Base-by-base conservation (phyloP, 352 stramenopile species). In the Phytophthora cryptogea region DNA sequence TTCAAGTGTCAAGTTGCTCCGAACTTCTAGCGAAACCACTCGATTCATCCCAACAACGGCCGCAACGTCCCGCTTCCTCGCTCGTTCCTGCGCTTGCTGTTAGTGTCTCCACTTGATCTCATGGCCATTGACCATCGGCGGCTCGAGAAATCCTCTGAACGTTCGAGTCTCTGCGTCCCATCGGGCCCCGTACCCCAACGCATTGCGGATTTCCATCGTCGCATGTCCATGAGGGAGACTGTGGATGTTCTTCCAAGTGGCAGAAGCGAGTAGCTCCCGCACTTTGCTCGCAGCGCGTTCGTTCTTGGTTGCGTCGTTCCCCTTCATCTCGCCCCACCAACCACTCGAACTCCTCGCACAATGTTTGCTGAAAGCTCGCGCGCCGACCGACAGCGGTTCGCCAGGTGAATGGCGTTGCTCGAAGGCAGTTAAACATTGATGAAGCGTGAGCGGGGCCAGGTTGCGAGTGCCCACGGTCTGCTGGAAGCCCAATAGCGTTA, bases 71-170 rank as follows among this genome's bases (percentile, higher is more conserved):
- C 63, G 26, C 42, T 63, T 62, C 41, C 36, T 47, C 17, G 30
- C 49, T 68, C 30, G 3, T 63, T 68, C 48, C 13, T 17, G 8
- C 3, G 8, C 23, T 37, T 56, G 8, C n/a, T 20, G 28, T 27
- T 60, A 78, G 53, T 95, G 84, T 17, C 78, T 69, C 84, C 86
- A 95, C 53, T 76, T 69, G 56, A 70, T 72, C 51, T 79, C 82
- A 66, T 95, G 81, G 16, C 83, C 86, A 68, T 92, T 79, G 23
- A 59, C 66, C 80, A 94, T 91, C 13, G 78, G 86, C 9, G 86
- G 86, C 67, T 95, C 86, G 0, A 95, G 68, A 61, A 95, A 94
- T n/a, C 86, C 86, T 36, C 86, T 68, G 63, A 94, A 95, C 20
- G 61, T 59, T 17, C 17, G n/a, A 0, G 43, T 71, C 37, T 75